A percentile compares a stretch with the other conserved stretches of the same genome.
These are phyloP conservation scores for Fagopyrum esculentum DNA, from an alignment of 148 eudicot genomes.

Conservation along the genomic window DNA sequence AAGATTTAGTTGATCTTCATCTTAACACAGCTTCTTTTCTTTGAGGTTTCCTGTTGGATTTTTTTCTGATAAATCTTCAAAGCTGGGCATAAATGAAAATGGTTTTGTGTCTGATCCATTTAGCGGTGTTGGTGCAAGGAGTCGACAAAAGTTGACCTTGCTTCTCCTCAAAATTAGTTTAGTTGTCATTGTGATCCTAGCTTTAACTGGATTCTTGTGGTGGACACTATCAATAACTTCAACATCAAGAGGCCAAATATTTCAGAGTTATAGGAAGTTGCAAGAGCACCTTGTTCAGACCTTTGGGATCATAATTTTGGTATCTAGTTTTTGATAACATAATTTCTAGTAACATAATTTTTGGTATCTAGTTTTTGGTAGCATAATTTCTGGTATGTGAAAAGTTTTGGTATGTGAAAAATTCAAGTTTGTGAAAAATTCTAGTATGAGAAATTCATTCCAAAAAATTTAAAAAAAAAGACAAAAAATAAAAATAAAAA, in stretches of 20 bases:
- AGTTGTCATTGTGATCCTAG: conserved; percentile 17
- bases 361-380: no score
- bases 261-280: conserved; percentile 63
- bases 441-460: no score
- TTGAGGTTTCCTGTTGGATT: not conserved
- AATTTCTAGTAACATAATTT: no score
- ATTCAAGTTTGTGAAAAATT: no score
- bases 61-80: conserved; percentile 43
- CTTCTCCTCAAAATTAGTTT: conserved; percentile 19
- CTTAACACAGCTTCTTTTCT: not conserved
- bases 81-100: conserved; percentile 44
- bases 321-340: no score
- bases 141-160: conserved; percentile 10
- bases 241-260: conserved; percentile 66
- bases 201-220: conserved; percentile 58
- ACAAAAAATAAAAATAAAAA: no score
- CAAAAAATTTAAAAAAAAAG: no score
- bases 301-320: conserved; percentile 29
- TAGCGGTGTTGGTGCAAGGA: conserved; percentile 38
- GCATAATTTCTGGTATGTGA: no score
- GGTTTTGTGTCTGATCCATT: conserved; percentile 53
- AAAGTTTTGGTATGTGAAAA: no score
- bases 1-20: conserved; percentile 36
- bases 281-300: conserved; percentile 90
- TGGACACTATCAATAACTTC: conserved; percentile 77